phyloP scores from a whole-genome alignment of 495 filamentous ascomycete genomes.

The Lophiotrema nucula region DNA sequence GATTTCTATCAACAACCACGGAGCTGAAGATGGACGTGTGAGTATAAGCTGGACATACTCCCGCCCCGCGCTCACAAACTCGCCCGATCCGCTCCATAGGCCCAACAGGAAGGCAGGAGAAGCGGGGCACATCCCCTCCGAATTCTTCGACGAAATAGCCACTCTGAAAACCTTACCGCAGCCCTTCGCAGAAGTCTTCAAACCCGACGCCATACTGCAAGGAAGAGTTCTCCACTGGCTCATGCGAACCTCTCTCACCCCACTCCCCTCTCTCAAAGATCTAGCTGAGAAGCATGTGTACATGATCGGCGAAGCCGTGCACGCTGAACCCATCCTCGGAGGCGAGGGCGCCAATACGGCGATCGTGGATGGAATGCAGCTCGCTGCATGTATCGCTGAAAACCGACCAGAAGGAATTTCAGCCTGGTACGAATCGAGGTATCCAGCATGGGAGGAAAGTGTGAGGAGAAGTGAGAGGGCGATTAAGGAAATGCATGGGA shows the following conservation, averaged over 20 bases:
- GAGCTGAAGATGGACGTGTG: no score
- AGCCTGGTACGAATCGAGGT: conserved; percentile 39
- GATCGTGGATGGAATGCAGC: conserved; percentile 43
- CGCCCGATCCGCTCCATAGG: conserved; percentile 38
- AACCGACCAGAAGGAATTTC: conserved; percentile 14
- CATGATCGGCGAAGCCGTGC: conserved; percentile 46
- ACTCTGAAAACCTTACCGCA: conserved; percentile 27
- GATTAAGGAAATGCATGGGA: conserved; percentile 31
- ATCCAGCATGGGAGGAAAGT: conserved; percentile 37
- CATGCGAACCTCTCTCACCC: conserved; percentile 41
- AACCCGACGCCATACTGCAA: conserved; percentile 30
- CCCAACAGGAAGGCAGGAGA: conserved; percentile 37
- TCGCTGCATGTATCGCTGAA: conserved; percentile 39
- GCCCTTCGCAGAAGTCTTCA: conserved; percentile 42
- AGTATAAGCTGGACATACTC: conserved; percentile 47
- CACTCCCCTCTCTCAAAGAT: conserved; percentile 23
- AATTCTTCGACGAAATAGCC: conserved; percentile 41
- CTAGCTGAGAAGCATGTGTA: conserved; percentile 36
- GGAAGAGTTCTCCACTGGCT: conserved; percentile 47
- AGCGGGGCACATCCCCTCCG: conserved; percentile 39
- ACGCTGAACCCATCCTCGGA: conserved; percentile 45
- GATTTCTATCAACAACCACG: no score
- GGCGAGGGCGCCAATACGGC: conserved; percentile 46
- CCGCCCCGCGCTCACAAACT: conserved; percentile 33
- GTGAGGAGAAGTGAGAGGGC: conserved; percentile 34